Evolutionary conservation across 352 stramenopile genomes (phyloP), one percentile per base, ranked within the genome.

Genomic region (Pythium aquatile): DNA sequence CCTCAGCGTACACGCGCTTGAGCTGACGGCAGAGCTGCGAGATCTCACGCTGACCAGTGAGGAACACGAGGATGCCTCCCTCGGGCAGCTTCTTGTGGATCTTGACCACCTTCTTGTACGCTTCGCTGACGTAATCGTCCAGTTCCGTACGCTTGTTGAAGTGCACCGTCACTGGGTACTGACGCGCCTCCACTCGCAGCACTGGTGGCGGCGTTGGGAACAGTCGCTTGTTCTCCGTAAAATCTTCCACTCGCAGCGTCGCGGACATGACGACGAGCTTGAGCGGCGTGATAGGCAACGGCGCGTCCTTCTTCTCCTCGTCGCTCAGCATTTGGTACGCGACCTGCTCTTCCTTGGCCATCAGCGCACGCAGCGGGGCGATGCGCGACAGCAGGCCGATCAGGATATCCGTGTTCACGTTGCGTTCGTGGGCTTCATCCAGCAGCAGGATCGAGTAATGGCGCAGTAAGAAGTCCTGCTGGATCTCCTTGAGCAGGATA

Each of bases 71-170:
- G 51, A 98, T 96, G 71, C 96, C 94, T 44, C 95, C 96, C 48
- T 84, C 84, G 20, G 55, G 74, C 33, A 77, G 76, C 29, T 79
- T 78, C 30, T 94, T 77, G 83, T 99, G 97, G 62, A 99, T 99
- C 74, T 98, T 98, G 24, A 96, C 66, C 35, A 95, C 84, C 72
- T 99, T 99, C 59, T 97, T 96, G 71, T 98, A 98, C 8, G 95
- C 93, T 35, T 91, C 96, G 37, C 87, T 76, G 55, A 98, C 85
- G 76, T 99, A 99, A 73, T 99, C 88, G 42, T 98, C 85, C 56
- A 99, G 74, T 65, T 99, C 97, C 1, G 97, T 99, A 47, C 94
- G 86, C 74, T 98, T 99, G 72, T 91, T 98, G 72, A 99, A 99
- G 79, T 99, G 97, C 58, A 99, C 88, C 1, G 93, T 99, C 5